Percentiles rank a stretch among this genome's conserved stretches.
phyloP scores from a whole-genome alignment of 2,329 filamentous ascomycete species.

The Diaporthe sp. region DNA sequence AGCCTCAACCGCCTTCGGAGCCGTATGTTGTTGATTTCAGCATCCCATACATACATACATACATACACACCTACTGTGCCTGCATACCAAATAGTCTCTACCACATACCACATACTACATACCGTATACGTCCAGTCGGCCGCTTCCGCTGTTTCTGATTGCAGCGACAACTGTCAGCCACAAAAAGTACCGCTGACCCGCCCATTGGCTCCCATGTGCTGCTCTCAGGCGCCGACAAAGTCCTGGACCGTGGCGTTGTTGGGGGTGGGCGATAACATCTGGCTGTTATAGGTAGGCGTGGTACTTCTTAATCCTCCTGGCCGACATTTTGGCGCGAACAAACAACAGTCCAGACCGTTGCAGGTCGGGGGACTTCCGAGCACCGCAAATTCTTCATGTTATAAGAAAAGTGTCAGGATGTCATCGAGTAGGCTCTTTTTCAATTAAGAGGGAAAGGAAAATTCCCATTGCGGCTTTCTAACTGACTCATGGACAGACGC shows the following conservation, averaged over 20 bases:
- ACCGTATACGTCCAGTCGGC: neutral
- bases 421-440: constrained; percentile 31
- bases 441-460: constrained; percentile 18
- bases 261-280: constrained; percentile 46
- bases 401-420: constrained; percentile 19
- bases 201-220: constrained; percentile 38
- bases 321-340: constrained; percentile 7
- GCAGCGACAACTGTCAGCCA: constrained; percentile 8
- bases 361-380: constrained; percentile 15
- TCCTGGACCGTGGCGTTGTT: constrained; percentile 31
- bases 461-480: constrained; percentile 26
- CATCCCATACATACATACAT: neutral
- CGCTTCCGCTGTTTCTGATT: constrained; percentile 9
- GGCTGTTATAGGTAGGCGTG: constrained; percentile 43
- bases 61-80: neutral
- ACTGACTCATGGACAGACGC: constrained; percentile 39
- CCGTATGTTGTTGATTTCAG: constrained; percentile 21
- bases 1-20: constrained; percentile 24
- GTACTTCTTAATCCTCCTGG: neutral
- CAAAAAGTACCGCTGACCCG: neutral
- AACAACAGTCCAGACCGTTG: constrained; percentile 19
- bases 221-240: constrained; percentile 41
- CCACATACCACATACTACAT: neutral
- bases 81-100: neutral
- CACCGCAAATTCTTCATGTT: constrained; percentile 21